Percentiles rank a stretch among this genome's conserved stretches.
Evolutionary conservation across 192 early-diverging fungal species (phyloP).

Genomic region (Backusella tuberculispora): DNA sequence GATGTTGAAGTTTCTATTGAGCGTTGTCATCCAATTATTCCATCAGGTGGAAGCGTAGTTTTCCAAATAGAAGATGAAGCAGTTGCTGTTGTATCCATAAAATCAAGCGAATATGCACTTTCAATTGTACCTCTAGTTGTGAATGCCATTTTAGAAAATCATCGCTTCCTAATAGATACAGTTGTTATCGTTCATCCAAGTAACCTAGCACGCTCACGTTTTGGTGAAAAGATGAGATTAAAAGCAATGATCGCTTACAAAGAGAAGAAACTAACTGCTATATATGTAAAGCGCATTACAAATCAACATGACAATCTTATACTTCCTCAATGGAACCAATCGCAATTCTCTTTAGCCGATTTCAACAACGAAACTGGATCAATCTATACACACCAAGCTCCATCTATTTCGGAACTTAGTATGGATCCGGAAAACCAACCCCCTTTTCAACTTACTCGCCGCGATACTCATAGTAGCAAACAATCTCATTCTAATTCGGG

Average conservation of each 20-base stretch:
- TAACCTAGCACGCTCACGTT: constrained; percentile 22
- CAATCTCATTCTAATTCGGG: constrained; percentile 13
- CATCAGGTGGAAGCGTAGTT: constrained; percentile 44
- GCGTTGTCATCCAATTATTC: constrained; percentile 58
- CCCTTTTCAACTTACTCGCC: constrained; percentile 3
- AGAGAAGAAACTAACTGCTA: constrained; percentile 20
- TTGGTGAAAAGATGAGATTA: constrained; percentile 26
- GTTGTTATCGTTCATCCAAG: constrained; percentile 18
- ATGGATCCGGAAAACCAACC: neutral
- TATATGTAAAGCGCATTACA: constrained; percentile 40
- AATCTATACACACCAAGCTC: constrained; percentile 13
- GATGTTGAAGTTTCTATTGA: constrained; percentile 81
- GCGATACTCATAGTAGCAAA: constrained; percentile 4
- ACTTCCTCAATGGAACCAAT: constrained; percentile 33
- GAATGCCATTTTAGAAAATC: constrained; percentile 18
- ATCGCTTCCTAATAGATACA: constrained; percentile 22
- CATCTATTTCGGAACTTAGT: constrained; percentile 13
- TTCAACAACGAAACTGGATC: constrained; percentile 32
- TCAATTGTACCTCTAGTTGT: constrained; percentile 23
- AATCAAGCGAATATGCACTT: constrained; percentile 16
- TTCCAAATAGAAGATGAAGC: constrained; percentile 18
- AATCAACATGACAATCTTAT: constrained; percentile 36
- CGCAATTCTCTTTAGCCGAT: constrained; percentile 25
- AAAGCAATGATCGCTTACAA: constrained; percentile 17
- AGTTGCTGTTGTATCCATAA: constrained; percentile 24